Conservation (phyloP, 2,329 filamentous ascomycete genomes). For the Penicillium nordicum region DNA sequence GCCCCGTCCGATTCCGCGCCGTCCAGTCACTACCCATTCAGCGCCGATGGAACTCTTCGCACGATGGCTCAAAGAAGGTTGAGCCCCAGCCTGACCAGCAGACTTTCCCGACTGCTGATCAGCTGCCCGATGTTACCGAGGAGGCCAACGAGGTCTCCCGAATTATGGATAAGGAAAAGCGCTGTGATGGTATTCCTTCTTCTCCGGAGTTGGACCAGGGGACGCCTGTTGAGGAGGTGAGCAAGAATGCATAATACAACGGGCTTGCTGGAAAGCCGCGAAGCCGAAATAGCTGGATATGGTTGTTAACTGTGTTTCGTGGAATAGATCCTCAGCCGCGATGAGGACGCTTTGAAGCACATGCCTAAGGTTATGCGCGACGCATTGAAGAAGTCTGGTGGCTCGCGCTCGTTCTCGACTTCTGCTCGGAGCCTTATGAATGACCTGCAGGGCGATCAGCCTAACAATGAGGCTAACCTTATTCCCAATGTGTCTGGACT, state of each 20-base stretch:
- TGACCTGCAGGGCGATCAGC: constrained; percentile 24
- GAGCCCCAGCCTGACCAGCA: constrained; percentile 25
- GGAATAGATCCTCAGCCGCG: constrained; percentile 60
- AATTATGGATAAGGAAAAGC: constrained; percentile 50
- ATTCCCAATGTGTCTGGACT: background rate
- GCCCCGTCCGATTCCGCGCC: constrained; percentile 22
- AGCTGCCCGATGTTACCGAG: constrained; percentile 60
- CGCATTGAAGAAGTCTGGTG: constrained; percentile 47
- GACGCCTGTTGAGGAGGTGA: constrained; percentile 64
- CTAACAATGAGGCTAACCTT: constrained; percentile 7
- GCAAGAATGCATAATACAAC: constrained; percentile 11
- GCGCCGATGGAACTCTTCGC: constrained; percentile 37
- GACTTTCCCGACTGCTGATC: constrained; percentile 51
- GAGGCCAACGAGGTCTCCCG: constrained; percentile 61
- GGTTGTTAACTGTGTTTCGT: background rate
- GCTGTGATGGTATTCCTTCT: constrained; percentile 42
- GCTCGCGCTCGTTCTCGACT: constrained; percentile 58
- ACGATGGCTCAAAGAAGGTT: constrained; percentile 27
- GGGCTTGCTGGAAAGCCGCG: background rate
- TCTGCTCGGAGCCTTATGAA: constrained; percentile 41
- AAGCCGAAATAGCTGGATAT: background rate
- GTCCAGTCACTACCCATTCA: constrained; percentile 18
- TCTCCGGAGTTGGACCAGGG: constrained; percentile 62
- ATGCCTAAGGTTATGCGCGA: constrained; percentile 66
- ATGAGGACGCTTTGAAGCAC: constrained; percentile 59